These are phyloP conservation scores for Hemisphaericaspora lyxosophila DNA, from an alignment of 1,139 yeast genomes.

Conservation along the genomic window DNA sequence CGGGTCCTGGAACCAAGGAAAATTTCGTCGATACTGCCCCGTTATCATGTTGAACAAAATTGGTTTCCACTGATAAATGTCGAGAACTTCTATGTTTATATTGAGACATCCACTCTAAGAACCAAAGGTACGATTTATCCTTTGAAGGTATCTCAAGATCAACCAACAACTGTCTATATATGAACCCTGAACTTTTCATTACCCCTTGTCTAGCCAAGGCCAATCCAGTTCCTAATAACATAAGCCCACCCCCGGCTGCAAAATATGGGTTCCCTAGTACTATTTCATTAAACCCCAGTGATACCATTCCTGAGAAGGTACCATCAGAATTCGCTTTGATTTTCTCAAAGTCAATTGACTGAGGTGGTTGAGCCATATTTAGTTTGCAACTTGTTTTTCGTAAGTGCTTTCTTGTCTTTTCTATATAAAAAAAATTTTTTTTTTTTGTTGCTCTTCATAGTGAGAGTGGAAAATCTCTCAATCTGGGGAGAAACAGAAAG, in stretches of 20 bases:
- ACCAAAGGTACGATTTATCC: conserved; percentile 94
- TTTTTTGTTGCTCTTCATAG: background rate
- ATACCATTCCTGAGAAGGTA: conserved; percentile 31
- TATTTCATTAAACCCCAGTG: conserved; percentile 49
- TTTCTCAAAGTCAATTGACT: conserved; percentile 35
- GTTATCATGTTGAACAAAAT: conserved; percentile 84
- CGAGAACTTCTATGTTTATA: conserved; percentile 72
- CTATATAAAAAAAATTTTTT: conserved; percentile 3
- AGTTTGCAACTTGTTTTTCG: background rate
- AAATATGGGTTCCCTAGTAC: conserved; percentile 82
- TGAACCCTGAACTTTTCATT: conserved; percentile 59
- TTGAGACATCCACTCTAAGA: conserved; percentile 93
- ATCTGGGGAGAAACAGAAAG: too few species aligned
- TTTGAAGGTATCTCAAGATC: conserved; percentile 92
- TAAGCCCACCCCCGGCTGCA: conserved; percentile 96
- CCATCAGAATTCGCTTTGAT: conserved; percentile 42
- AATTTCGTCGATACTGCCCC: conserved; percentile 88
- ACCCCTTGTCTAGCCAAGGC: conserved; percentile 77
- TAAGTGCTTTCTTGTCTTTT: too few species aligned
- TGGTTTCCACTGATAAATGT: conserved; percentile 88
- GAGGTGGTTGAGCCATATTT: conserved; percentile 14
- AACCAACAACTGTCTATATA: conserved; percentile 81
- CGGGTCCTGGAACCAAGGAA: conserved; percentile 97
- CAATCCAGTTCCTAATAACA: conserved; percentile 86
- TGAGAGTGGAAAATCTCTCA: too few species aligned